A percentile compares a stretch with the other conserved stretches of the same genome.
Evolutionary conservation across 257 asterid genomes (phyloP).

Genomic region (Fraxinus anomala): DNA sequence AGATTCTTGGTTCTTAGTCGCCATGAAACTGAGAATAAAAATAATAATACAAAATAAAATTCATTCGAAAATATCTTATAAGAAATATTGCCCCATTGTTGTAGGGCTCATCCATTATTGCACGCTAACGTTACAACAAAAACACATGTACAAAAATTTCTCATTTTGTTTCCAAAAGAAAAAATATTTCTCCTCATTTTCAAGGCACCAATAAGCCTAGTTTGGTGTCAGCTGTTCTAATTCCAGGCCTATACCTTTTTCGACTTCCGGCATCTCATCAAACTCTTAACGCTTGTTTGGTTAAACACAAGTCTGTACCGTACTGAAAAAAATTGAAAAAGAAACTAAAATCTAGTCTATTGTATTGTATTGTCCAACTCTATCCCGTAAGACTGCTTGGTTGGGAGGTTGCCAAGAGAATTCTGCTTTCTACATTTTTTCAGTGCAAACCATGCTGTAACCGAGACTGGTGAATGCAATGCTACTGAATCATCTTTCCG

Average conservation of each 20-base stretch:
- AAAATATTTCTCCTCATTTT: neutral
- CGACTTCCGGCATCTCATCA: neutral
- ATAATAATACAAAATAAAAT: too few species aligned
- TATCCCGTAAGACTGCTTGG: neutral
- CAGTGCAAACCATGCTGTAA: slow-evolving; percentile 17
- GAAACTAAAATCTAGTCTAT: neutral
- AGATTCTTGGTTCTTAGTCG: neutral
- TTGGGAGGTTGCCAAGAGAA: neutral
- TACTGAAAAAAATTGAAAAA: neutral
- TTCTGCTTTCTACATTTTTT: neutral
- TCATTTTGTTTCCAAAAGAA: too few species aligned
- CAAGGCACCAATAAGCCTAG: neutral
- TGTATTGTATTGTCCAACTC: neutral
- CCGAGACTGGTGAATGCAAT: slow-evolving; percentile 21
- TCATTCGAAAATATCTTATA: too few species aligned
- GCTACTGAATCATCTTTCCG: slow-evolving; percentile 26
- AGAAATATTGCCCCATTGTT: neutral
- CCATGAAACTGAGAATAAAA: neutral
- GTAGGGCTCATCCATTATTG: neutral
- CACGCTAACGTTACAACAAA: neutral
- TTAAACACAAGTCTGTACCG: too few species aligned
- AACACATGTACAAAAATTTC: too few species aligned
- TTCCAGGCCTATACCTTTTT: neutral
- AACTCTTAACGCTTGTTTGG: too few species aligned
- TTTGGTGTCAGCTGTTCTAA: neutral